These are phyloP conservation scores for Guadua angustifolia DNA, from an alignment of 176 grass and related monocot genomes.

Conservation along the genomic window DNA sequence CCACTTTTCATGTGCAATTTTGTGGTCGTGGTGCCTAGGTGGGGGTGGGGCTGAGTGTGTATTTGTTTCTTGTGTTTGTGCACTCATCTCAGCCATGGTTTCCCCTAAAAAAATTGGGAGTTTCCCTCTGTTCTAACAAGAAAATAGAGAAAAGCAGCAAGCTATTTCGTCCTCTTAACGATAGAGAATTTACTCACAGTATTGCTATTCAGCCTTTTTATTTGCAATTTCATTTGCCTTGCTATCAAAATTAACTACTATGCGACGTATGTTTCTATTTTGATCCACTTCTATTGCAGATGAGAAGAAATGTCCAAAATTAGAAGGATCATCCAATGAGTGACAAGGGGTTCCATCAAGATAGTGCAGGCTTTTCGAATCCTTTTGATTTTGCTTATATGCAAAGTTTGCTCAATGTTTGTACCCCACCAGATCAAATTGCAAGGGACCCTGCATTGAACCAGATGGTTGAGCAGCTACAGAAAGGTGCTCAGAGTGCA, in stretches of 20 bases:
- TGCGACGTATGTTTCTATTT: background rate
- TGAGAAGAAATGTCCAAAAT: constrained; percentile 61
- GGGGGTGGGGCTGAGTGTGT: no score
- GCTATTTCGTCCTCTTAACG: background rate
- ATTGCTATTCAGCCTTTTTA: no score
- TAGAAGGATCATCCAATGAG: constrained; percentile 65
- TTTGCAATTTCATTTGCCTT: no score
- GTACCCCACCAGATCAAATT: constrained; percentile 62
- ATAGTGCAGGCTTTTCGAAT: constrained; percentile 46
- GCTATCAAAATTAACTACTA: background rate
- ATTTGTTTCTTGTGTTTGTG: background rate
- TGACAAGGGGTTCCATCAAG: constrained; percentile 40
- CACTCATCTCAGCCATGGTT: background rate
- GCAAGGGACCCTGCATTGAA: constrained; percentile 80
- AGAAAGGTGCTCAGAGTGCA: constrained; percentile 65
- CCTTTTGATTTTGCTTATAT: constrained; percentile 84
- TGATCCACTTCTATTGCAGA: constrained; percentile 45
- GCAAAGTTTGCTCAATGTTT: constrained; percentile 79
- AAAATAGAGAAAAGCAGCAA: background rate
- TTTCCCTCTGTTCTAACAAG: background rate
- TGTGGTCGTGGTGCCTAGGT: no score
- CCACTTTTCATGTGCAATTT: background rate
- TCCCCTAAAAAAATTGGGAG: no score
- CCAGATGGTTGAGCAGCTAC: constrained; percentile 89
- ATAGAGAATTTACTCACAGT: background rate